phyloP scores from a whole-genome alignment of 1,284 basidiomycete species.

The Calocybe gambosa region DNA sequence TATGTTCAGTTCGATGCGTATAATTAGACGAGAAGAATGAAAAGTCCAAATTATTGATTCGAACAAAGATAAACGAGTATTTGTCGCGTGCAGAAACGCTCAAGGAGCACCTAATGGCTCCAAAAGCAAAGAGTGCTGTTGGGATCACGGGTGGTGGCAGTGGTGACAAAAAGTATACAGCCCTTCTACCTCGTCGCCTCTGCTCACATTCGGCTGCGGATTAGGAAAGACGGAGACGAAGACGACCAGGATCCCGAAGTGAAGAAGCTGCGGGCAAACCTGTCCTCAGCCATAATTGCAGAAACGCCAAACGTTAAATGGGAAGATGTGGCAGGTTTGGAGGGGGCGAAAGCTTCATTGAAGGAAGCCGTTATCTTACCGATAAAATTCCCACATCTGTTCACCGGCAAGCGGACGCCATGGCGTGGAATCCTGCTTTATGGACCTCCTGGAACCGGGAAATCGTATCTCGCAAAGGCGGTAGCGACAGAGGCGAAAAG shows the following conservation, averaged over 20 bases:
- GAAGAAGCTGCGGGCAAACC: constrained; percentile 89
- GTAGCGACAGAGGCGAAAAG: constrained; percentile 99
- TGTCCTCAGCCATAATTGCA: constrained; percentile 84
- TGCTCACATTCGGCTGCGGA: constrained; percentile 7
- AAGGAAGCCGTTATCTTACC: constrained; percentile 99
- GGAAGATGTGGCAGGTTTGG: constrained; percentile 97
- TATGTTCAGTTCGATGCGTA: background rate
- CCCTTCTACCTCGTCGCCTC: constrained; percentile 2
- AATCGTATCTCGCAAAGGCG: constrained; percentile 94
- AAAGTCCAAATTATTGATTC: constrained; percentile 85
- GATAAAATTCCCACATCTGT: constrained; percentile 98
- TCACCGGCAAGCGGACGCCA: constrained; percentile 96
- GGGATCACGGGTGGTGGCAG: constrained; percentile 68
- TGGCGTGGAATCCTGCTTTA: constrained; percentile 96
- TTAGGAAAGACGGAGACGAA: constrained; percentile 63
- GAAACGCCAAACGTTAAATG: constrained; percentile 97
- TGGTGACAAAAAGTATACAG: constrained; percentile 60
- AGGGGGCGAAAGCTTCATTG: constrained; percentile 90
- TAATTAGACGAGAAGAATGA: constrained; percentile 91
- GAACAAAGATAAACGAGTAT: constrained; percentile 89
- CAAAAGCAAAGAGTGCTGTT: constrained; percentile 72
- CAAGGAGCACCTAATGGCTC: constrained; percentile 67
- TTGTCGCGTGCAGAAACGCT: constrained; percentile 89
- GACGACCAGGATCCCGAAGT: constrained; percentile 87
- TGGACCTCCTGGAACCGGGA: constrained; percentile 93